These are phyloP conservation scores for Coniochaeta sp. DNA, from an alignment of 2,329 filamentous ascomycete genomes.

Conservation along the genomic window DNA sequence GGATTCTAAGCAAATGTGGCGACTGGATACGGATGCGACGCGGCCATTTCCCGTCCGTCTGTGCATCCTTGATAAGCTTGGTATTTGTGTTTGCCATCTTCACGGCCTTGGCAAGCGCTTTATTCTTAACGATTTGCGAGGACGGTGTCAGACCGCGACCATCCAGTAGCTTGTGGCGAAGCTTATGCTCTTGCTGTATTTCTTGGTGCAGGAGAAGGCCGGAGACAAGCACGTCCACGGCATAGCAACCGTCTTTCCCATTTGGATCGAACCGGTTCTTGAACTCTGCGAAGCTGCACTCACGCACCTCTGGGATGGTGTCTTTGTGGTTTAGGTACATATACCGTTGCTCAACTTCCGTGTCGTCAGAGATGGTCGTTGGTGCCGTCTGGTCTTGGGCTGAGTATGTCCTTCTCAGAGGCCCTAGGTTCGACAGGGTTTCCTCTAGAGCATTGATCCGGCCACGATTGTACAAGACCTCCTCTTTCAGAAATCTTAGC, in stretches of 20 bases:
- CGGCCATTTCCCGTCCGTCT: conserved; percentile 4
- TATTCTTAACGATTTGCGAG: conserved; percentile 3
- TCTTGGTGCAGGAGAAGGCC: conserved; percentile 5
- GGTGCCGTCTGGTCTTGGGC: neutral
- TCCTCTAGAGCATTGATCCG: neutral
- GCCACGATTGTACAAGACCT: neutral
- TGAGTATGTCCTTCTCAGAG: neutral
- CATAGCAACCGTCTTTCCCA: conserved; percentile 4
- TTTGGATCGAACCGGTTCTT: conserved; percentile 7
- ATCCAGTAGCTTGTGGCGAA: conserved; percentile 4
- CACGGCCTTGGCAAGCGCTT: conserved; percentile 4
- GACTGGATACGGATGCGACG: conserved; percentile 9
- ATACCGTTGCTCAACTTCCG: neutral
- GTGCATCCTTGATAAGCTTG: conserved; percentile 1
- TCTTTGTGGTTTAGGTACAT: neutral
- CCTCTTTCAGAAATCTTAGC: neutral
- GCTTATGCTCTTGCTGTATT: conserved; percentile 6
- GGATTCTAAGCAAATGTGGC: conserved; percentile 7
- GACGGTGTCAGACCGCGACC: neutral
- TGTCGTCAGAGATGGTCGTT: neutral
- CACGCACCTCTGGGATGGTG: conserved; percentile 3
- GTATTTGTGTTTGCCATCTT: conserved; percentile 2
- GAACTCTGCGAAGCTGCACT: conserved; percentile 8
- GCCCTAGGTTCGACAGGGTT: neutral
- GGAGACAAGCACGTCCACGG: conserved; percentile 7